These are phyloP conservation scores for Bruguiera sexangula DNA, from an alignment of 345 rosid genomes.

Conservation along the genomic window DNA sequence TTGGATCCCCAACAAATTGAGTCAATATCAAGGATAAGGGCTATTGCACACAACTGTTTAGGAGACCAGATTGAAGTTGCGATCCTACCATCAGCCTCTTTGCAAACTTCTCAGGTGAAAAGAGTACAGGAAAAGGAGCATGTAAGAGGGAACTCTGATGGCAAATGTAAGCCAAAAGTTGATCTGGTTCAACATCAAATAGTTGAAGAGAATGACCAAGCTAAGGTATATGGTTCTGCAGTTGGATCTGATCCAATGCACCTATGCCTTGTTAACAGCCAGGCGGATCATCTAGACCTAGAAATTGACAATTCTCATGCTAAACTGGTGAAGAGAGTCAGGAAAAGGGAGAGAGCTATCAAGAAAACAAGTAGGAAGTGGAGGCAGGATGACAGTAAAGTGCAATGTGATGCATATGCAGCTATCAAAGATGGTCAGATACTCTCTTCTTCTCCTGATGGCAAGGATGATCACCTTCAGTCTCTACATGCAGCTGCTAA, in stretches of 20 bases:
- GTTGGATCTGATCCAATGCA: constrained; percentile 15
- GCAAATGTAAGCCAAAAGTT: constrained; percentile 61
- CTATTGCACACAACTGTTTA: constrained; percentile 77
- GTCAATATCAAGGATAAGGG: constrained; percentile 61
- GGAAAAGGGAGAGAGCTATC: constrained; percentile 13
- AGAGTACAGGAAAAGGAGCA: constrained; percentile 75
- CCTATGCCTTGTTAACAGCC: constrained; percentile 3
- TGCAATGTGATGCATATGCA: constrained; percentile 5
- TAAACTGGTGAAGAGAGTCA: constrained; percentile 12
- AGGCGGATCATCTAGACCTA: not conserved
- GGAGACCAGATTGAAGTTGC: constrained; percentile 65
- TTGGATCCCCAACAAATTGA: constrained; percentile 65
- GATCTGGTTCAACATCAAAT: constrained; percentile 56
- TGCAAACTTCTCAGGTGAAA: constrained; percentile 58
- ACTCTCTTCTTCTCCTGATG: constrained; percentile 1
- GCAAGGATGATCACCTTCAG: constrained; percentile 51
- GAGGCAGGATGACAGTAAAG: constrained; percentile 8
- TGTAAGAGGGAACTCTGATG: constrained; percentile 66
- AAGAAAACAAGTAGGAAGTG: constrained; percentile 11
- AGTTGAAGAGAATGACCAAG: constrained; percentile 17
- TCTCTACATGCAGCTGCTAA: constrained; percentile 46
- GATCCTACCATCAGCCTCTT: constrained; percentile 25
- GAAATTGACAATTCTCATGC: not conserved
- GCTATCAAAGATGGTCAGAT: constrained; percentile 3
- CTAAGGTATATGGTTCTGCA: constrained; percentile 9